phyloP scores from a whole-genome alignment of 1,284 basidiomycete genomes.

The Lignosus rhinocerotis region DNA sequence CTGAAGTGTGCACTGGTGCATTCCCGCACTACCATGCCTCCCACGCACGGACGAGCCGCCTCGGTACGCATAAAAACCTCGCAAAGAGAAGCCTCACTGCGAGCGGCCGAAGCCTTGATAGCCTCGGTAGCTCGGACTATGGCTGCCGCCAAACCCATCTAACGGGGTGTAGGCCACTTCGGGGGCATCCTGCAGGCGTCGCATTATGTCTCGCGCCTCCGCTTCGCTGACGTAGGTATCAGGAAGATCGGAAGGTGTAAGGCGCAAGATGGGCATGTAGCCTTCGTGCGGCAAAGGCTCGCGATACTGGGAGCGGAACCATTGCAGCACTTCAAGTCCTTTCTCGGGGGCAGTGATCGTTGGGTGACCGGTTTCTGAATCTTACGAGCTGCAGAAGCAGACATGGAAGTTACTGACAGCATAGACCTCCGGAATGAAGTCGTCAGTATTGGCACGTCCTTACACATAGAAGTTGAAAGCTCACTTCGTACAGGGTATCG shows the following conservation, averaged over 20 bases:
- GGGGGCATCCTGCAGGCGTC: conserved; percentile 47
- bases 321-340: conserved; percentile 56
- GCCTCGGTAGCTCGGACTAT: conserved; percentile 1
- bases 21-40: not conserved
- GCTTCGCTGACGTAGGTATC: conserved; percentile 47
- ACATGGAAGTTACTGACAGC: conserved; percentile 41
- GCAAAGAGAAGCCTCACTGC: conserved; percentile 5
- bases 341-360: conserved; percentile 62
- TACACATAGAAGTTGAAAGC: conserved; percentile 22
- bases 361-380: conserved; percentile 64
- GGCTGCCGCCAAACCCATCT: not conserved
- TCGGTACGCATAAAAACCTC: not conserved
- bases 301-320: conserved; percentile 58
- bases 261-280: conserved; percentile 55
- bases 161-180: conserved; percentile 1
- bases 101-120: not conserved
- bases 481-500: conserved; percentile 70
- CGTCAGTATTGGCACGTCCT: not conserved
- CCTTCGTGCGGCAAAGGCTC: conserved; percentile 58
- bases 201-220: conserved; percentile 53
- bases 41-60: conserved; percentile 2
- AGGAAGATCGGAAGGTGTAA: conserved; percentile 53
- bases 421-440: conserved; percentile 44
- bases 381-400: not conserved
- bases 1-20: conserved; percentile 2